phyloP scores from a whole-genome alignment of 2,329 filamentous ascomycete genomes.

The Trichoderma citrinoviride region DNA sequence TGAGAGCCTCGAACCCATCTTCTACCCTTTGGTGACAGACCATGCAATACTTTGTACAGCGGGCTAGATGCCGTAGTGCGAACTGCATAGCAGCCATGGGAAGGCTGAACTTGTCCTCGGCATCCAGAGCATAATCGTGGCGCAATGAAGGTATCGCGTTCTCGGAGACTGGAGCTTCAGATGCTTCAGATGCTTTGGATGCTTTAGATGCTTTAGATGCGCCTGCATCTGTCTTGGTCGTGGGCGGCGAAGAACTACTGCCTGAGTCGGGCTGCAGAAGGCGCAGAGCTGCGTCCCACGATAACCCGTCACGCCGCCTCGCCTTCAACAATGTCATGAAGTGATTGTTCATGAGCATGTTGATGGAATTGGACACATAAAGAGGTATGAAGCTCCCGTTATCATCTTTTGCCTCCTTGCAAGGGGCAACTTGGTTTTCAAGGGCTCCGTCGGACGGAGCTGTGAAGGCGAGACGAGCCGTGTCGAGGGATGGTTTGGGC shows the following conservation, averaged over 20 bases:
- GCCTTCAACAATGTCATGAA: conserved; percentile 63
- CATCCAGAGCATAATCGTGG: conserved; percentile 33
- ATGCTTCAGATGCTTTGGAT: background rate
- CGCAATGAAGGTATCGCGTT: conserved; percentile 26
- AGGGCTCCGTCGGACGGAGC: background rate
- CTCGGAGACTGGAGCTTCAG: conserved; percentile 1
- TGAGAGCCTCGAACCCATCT: conserved; percentile 65
- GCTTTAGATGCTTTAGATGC: background rate
- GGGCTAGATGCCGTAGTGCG: conserved; percentile 70
- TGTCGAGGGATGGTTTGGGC: conserved; percentile 65
- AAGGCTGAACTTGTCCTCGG: conserved; percentile 44
- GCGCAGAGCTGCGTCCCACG: conserved; percentile 54
- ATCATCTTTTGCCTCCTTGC: background rate
- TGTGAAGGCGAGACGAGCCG: conserved; percentile 53
- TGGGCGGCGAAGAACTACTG: background rate
- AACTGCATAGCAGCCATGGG: conserved; percentile 69
- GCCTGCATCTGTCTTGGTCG: background rate
- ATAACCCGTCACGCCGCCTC: conserved; percentile 49
- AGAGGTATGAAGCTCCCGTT: conserved; percentile 40
- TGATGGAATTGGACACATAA: conserved; percentile 71
- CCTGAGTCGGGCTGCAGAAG: conserved; percentile 10
- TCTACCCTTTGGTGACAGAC: conserved; percentile 72
- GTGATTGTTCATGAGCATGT: conserved; percentile 57
- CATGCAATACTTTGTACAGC: conserved; percentile 83
- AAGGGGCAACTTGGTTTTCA: background rate